A percentile compares a stretch with the other conserved stretches of the same genome.
Evolutionary conservation across 768 basidiomycete genomes (phyloP).

Genomic region (Kwoniella dendrophila): DNA sequence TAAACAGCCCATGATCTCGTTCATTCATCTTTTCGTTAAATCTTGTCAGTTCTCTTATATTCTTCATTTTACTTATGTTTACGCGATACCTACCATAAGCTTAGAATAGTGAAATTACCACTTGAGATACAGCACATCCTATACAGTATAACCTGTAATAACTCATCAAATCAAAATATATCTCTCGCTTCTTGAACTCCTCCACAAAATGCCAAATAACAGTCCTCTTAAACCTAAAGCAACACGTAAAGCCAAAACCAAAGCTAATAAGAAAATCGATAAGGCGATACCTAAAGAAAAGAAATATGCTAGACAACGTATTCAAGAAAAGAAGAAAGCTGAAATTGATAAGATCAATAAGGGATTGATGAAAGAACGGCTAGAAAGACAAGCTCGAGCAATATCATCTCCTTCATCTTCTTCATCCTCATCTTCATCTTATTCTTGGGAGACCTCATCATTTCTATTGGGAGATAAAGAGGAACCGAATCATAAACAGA

Average conservation of each 20-base stretch:
- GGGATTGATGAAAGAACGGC: not conserved
- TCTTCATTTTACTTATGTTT: not conserved
- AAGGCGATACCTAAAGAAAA: conserved; percentile 1
- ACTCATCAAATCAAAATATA: no score
- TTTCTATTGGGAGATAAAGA: not conserved
- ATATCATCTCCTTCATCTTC: no score
- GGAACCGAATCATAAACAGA: not conserved
- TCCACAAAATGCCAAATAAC: not conserved
- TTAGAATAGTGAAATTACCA: not conserved
- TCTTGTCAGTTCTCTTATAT: not conserved
- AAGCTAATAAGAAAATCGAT: not conserved
- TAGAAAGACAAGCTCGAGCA: not conserved
- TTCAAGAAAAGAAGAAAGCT: conserved; percentile 3
- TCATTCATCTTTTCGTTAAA: not conserved
- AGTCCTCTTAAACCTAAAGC: not conserved
- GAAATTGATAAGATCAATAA: not conserved
- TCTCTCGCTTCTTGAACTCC: not conserved
- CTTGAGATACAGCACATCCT: not conserved
- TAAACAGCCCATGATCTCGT: not conserved
- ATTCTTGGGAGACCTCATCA: not conserved
- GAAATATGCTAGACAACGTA: no score
- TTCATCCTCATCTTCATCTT: no score
- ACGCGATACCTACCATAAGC: not conserved
- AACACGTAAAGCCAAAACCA: not conserved
- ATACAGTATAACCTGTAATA: no score